Conservation (phyloP, 495 filamentous ascomycete species). For the Pyrenula massariospora region DNA sequence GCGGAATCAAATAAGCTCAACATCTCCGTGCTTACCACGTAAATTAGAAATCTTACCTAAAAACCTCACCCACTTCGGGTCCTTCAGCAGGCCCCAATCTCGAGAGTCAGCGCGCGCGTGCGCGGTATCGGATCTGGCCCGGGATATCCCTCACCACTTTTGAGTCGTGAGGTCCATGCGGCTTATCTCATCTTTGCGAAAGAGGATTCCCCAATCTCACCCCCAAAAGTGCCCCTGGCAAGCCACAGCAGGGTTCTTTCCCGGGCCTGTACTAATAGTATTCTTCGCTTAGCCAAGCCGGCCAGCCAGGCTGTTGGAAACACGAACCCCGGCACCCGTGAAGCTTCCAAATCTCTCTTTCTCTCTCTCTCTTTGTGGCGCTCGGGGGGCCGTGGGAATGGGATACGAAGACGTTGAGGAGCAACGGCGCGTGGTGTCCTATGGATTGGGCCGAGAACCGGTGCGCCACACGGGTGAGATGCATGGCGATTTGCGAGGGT, state of each 20-base stretch:
- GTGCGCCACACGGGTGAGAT: background rate
- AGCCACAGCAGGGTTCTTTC: background rate
- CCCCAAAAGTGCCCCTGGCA: background rate
- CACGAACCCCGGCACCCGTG: background rate
- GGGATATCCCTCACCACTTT: too few species aligned
- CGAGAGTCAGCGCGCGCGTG: too few species aligned
- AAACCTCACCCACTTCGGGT: too few species aligned
- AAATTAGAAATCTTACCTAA: too few species aligned
- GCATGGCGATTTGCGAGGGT: background rate
- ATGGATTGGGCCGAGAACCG: background rate
- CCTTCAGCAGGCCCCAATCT: too few species aligned
- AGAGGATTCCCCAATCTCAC: background rate
- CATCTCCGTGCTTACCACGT: too few species aligned
- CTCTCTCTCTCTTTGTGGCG: background rate
- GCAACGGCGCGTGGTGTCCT: background rate
- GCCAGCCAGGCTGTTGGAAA: background rate
- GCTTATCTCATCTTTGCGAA: background rate
- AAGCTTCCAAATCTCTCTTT: too few species aligned
- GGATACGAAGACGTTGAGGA: background rate
- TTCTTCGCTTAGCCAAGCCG: too few species aligned
- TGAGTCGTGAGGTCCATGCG: background rate
- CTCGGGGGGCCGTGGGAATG: background rate
- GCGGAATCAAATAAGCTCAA: too few species aligned
- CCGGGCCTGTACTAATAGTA: background rate
- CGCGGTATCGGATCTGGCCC: too few species aligned